These are phyloP conservation scores for Gracilaria domingensis DNA, from an alignment of 23 red algal species.

Conservation along the genomic window DNA sequence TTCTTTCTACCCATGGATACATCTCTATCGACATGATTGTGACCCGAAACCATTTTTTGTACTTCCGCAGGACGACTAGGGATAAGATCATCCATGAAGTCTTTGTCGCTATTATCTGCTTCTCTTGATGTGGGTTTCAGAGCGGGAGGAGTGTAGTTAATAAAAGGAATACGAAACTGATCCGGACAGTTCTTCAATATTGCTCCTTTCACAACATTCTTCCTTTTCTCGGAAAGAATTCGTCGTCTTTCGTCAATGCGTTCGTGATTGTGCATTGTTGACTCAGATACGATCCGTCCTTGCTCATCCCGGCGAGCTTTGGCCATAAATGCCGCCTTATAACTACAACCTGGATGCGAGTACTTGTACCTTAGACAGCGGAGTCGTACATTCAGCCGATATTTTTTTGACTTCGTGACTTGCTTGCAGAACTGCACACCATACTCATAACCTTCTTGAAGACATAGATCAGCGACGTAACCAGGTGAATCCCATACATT, in stretches of 20 bases:
- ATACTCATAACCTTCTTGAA: neutral
- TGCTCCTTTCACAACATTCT: too few species aligned
- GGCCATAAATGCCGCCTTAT: neutral
- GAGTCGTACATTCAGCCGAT: neutral
- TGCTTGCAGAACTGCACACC: neutral
- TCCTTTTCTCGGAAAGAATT: neutral
- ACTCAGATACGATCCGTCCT: neutral
- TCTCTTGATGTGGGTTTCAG: neutral
- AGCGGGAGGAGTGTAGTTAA: neutral
- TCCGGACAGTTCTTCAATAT: neutral
- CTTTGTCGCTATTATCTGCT: neutral
- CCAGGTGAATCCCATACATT: too few species aligned
- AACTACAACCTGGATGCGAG: neutral
- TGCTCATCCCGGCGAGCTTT: neutral
- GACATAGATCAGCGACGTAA: too few species aligned
- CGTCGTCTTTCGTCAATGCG: neutral
- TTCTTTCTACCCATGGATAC: too few species aligned
- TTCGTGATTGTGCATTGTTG: neutral
- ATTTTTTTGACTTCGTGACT: neutral
- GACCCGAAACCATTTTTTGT: too few species aligned
- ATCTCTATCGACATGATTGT: too few species aligned
- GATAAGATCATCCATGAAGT: neutral
- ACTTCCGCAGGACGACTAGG: neutral
- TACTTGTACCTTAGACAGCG: neutral
- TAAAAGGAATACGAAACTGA: neutral